Conservation (phyloP, 163 green algal genomes). For the Chlorella variabilis region DNA sequence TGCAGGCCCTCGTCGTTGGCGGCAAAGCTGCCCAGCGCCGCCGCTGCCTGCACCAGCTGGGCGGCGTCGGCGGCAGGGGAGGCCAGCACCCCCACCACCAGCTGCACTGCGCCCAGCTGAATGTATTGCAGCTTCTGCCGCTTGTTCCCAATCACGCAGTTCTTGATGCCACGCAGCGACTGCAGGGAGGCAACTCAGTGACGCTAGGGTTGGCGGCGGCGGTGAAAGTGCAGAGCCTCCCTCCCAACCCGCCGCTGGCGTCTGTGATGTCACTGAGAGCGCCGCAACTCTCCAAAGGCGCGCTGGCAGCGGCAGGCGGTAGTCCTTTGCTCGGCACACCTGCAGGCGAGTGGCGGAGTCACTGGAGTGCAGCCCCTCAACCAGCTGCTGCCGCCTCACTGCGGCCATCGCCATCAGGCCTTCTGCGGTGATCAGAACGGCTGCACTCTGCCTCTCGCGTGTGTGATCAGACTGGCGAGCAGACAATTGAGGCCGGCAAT, state of each 20-base stretch:
- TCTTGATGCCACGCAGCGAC: slow-evolving; percentile 60
- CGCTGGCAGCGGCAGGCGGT: too few relatives aligned
- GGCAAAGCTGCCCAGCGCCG: slow-evolving; percentile 60
- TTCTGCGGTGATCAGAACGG: too few relatives aligned
- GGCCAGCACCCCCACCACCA: slow-evolving; percentile 52
- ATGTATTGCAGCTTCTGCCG: slow-evolving; percentile 60
- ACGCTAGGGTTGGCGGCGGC: too few relatives aligned
- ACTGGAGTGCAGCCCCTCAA: background rate
- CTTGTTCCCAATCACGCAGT: slow-evolving; percentile 66
- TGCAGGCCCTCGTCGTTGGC: slow-evolving; percentile 49
- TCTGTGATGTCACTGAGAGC: too few relatives aligned
- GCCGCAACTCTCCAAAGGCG: too few relatives aligned
- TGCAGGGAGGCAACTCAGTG: slow-evolving; percentile 22
- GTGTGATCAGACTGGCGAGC: too few relatives aligned
- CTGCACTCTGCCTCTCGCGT: too few relatives aligned
- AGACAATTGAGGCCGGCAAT: too few relatives aligned
- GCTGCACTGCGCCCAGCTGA: slow-evolving; percentile 49
- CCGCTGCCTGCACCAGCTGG: slow-evolving; percentile 50
- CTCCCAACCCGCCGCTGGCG: too few relatives aligned
- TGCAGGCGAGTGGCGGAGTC: slow-evolving; percentile 20
- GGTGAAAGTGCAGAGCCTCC: too few relatives aligned
- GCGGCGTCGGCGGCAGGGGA: slow-evolving; percentile 22
- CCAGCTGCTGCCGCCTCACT: background rate
- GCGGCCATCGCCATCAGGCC: background rate
- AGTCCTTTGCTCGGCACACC: background rate